phyloP scores from a whole-genome alignment of 2,329 filamentous ascomycete genomes.

The Trichothecium roseum region DNA sequence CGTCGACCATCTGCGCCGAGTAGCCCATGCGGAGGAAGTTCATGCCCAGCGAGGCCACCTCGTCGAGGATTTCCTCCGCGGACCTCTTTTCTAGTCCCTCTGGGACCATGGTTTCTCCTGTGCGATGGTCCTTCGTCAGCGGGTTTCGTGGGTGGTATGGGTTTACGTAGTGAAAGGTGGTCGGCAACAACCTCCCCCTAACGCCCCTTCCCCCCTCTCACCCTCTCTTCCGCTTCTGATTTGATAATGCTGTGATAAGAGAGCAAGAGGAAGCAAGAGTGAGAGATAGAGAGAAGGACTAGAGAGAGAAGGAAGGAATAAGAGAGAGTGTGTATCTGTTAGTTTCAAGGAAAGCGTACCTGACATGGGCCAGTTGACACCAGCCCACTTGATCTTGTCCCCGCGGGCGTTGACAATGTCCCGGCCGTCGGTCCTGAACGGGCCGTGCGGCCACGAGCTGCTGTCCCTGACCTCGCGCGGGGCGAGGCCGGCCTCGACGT shows the following conservation, averaged over 20 bases:
- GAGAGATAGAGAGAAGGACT: background rate
- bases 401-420: conserved; percentile 25
- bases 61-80: conserved; percentile 34
- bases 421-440: conserved; percentile 25
- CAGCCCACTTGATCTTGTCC: conserved; percentile 23
- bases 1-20: conserved; percentile 45
- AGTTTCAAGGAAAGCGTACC: too few relatives aligned
- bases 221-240: too few relatives aligned
- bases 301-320: background rate
- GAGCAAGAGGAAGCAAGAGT: background rate
- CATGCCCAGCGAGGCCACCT: conserved; percentile 38
- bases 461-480: conserved; percentile 3
- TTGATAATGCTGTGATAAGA: conserved; percentile 1
- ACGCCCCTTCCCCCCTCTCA: too few relatives aligned
- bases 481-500: conserved; percentile 1
- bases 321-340: too few relatives aligned
- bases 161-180: too few relatives aligned
- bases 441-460: conserved; percentile 19
- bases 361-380: conserved; percentile 9
- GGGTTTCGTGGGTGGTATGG: background rate
- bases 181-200: too few relatives aligned
- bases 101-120: conserved; percentile 43
- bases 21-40: conserved; percentile 47
- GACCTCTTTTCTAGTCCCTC: conserved; percentile 45
- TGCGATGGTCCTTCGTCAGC: too few relatives aligned